A percentile compares a stretch with the other conserved stretches of the same genome.
phyloP scores from a whole-genome alignment of 2,329 filamentous ascomycete species.

The Penicillium sp. region DNA sequence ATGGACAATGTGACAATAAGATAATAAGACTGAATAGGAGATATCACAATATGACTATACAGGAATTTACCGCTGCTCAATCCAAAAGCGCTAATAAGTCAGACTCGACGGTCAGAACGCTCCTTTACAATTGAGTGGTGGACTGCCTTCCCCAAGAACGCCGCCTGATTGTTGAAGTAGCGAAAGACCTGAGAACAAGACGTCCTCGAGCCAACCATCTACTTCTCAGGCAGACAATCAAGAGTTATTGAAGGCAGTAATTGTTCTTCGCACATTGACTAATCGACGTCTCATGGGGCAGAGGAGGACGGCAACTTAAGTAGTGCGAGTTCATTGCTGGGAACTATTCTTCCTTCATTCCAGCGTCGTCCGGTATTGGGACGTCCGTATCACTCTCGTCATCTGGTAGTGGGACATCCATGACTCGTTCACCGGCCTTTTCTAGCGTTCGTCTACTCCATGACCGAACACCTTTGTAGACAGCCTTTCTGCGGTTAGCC shows the following conservation, averaged over 20 bases:
- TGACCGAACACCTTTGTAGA: slow-evolving; percentile 71
- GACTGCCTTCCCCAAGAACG: slow-evolving; percentile 25
- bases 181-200: slow-evolving; percentile 26
- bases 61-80: slow-evolving; percentile 26
- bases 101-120: slow-evolving; percentile 13
- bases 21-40: background rate
- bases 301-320: slow-evolving; percentile 85
- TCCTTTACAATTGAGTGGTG: slow-evolving; percentile 22
- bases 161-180: slow-evolving; percentile 21
- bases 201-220: slow-evolving; percentile 19
- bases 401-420: slow-evolving; percentile 57
- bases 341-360: slow-evolving; percentile 38
- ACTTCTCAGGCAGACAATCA: slow-evolving; percentile 21
- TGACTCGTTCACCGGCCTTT: slow-evolving; percentile 66
- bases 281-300: slow-evolving; percentile 76
- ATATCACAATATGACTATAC: background rate
- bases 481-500: slow-evolving; percentile 46
- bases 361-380: background rate
- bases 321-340: slow-evolving; percentile 56
- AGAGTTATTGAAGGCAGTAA: slow-evolving; percentile 30
- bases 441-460: slow-evolving; percentile 66
- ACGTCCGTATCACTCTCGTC: slow-evolving; percentile 47
- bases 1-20: background rate
- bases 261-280: slow-evolving; percentile 90
- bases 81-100: slow-evolving; percentile 18